These are phyloP conservation scores for Polygonum aviculare DNA, from an alignment of 148 eudicot genomes.

Conservation along the genomic window DNA sequence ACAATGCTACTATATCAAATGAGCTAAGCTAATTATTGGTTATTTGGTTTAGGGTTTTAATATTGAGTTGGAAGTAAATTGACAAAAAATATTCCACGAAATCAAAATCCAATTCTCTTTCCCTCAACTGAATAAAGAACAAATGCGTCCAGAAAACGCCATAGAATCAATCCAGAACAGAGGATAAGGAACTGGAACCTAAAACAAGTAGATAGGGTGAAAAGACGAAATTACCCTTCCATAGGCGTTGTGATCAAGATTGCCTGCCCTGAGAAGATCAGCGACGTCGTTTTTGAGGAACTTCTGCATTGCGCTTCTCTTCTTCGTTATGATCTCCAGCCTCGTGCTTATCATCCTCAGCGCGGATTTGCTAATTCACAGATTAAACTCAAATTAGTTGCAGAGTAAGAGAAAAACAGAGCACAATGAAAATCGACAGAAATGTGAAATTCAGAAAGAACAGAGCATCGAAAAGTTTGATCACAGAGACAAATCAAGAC, in stretches of 20 bases:
- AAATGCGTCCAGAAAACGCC: constrained; percentile 8
- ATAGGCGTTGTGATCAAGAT: constrained; percentile 62
- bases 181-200: neutral
- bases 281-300: constrained; percentile 67
- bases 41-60: neutral
- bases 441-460: neutral
- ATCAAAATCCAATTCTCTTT: neutral
- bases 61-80: neutral
- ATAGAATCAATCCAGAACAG: neutral
- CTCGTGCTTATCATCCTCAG: constrained; percentile 41
- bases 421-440: neutral
- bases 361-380: constrained; percentile 53
- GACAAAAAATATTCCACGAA: neutral
- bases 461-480: neutral
- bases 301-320: constrained; percentile 72
- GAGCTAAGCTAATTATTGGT: neutral
- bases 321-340: constrained; percentile 53
- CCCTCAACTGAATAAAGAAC: neutral
- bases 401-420: neutral
- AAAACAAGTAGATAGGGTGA: no score
- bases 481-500: no score
- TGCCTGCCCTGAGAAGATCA: constrained; percentile 45
- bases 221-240: constrained; percentile 45
- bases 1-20: neutral
- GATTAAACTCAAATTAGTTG: neutral